Base-by-base conservation (phyloP, 2,329 filamentous ascomycete genomes). In the Drechslerella dactyloides region DNA sequence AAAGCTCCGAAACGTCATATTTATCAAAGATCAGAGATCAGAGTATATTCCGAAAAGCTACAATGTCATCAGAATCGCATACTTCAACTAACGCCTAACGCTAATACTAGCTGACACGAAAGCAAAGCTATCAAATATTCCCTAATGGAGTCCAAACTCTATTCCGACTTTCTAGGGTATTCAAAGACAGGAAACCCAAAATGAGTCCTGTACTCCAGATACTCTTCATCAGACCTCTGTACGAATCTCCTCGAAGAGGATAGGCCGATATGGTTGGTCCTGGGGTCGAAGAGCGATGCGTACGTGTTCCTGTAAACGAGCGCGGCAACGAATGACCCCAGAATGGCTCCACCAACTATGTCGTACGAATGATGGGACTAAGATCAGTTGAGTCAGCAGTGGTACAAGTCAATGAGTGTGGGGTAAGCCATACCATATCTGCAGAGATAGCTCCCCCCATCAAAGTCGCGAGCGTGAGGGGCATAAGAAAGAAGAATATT, bases 331-430 rank as follows among this genome's bases (percentile, higher is more conserved):
- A 59, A 64, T 10, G 23, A 59, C 1, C 66, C 66, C 7, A 70
- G 35, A 6, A 70, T 56, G 1, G 44, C 66, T 7, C 66, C 66
- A 15, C 59, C 66, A 24, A 70, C 6, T 11, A 70, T 70, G 19
- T 70, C 66, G 17, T 70, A 70, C 48, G 53, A 64, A 52, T 70
- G 44, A 17, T 70, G 66, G 11, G 66, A 70, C 66, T 70, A 54
- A 2, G 2, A 24, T n/a, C n/a, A n/a, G 21, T 6, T 1, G 23
- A 19, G 33, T 42, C 13, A 21, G 30, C 42, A n/a, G 63, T 46
- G 58, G 53, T 17, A 37, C 4, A 1, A 19, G 19, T 17, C 15
- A 5, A 35, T 19, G 50, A 2, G 37, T 27, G 1, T 50, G 1
- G 13, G 33, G 4, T 7, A 42, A 37, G 15, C n/a, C 58, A 50